These are phyloP conservation scores for Elaeagnus macrophylla DNA, from an alignment of 306 rosid species.

Conservation along the genomic window DNA sequence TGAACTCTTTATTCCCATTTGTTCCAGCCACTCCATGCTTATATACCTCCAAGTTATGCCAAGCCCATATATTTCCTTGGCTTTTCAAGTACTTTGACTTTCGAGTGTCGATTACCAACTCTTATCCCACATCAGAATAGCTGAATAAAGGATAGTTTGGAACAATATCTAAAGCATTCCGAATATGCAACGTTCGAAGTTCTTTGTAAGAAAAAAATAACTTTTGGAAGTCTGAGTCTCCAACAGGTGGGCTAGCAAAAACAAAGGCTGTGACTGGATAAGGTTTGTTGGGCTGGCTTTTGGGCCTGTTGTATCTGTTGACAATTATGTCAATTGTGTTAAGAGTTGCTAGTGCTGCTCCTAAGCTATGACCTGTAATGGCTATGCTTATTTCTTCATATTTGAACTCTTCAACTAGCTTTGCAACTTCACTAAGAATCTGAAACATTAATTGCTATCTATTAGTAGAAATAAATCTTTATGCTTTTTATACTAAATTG, in stretches of 20 bases:
- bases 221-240: constrained; percentile 29
- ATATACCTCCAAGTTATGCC: constrained; percentile 61
- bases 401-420: constrained; percentile 53
- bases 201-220: constrained; percentile 20
- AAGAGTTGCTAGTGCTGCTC: constrained; percentile 67
- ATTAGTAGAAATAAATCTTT: no score
- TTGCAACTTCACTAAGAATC: constrained; percentile 59
- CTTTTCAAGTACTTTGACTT: constrained; percentile 45
- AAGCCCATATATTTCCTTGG: constrained; percentile 43
- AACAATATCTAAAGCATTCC: constrained; percentile 40
- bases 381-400: constrained; percentile 79
- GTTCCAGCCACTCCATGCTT: constrained; percentile 76
- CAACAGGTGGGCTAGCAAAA: constrained; percentile 53
- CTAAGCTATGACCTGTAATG: constrained; percentile 72
- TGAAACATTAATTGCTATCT: not conserved
- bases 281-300: constrained; percentile 20
- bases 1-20: constrained; percentile 40
- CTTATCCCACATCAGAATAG: constrained; percentile 48
- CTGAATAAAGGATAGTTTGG: constrained; percentile 41
- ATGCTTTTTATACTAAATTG: no score
- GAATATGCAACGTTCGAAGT: constrained; percentile 31
- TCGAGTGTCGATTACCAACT: constrained; percentile 35
- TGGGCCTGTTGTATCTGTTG: constrained; percentile 33
- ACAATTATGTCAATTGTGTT: constrained; percentile 51
- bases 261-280: constrained; percentile 51